Evolutionary conservation across 805 yeast species (phyloP), one percentile per base, ranked within the genome.

Genomic region (Suhomyces faveliae): DNA sequence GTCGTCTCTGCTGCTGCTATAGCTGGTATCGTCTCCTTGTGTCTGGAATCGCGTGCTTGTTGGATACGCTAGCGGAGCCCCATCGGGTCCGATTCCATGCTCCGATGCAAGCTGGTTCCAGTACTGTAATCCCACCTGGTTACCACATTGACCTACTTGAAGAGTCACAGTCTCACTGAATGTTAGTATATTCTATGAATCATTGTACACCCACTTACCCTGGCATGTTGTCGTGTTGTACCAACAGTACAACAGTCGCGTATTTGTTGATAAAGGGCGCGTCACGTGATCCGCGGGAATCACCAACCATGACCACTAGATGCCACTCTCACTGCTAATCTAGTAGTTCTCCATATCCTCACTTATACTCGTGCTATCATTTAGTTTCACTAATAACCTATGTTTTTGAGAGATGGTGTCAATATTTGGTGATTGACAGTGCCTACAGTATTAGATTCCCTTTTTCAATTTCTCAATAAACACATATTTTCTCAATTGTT

Each of bases 81-180:
- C 92, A 57, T 85, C 89, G 0, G 79, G 65, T n/a, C 64, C 56
- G 19, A 92, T 84, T 0, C 95, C 96, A 60, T 92, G 99, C 59
- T 92, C 98, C 23, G 74, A 67, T 38, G 96, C 87, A 46, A 92
- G 66, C 63, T 89, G 96, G 41, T 82, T 77, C 99, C 99, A 94
- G 65, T 91, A 92, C 64, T 87, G 86, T 47, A 87, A 81, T 21
- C 97, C 97, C 1, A 92, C 84, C 63, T 92, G 98, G 67, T 94
- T 94, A 49, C 99, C 99, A 71, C 99, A 94, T 69, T 94, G 99
- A 21, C 96, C 96, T 9, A 82, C 81, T 57, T 85, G 91, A 9
- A 86, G 64, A 1, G 91, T 84, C 35, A 86, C 73, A 2, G 85
- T 80, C 63, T 86, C 90, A 8, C 91, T 71, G 35, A 5, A 5